A percentile compares a stretch with the other conserved stretches of the same genome.
These are phyloP conservation scores for Sphaceloma murrayae DNA, from an alignment of 2,329 filamentous ascomycete genomes.

Conservation along the genomic window DNA sequence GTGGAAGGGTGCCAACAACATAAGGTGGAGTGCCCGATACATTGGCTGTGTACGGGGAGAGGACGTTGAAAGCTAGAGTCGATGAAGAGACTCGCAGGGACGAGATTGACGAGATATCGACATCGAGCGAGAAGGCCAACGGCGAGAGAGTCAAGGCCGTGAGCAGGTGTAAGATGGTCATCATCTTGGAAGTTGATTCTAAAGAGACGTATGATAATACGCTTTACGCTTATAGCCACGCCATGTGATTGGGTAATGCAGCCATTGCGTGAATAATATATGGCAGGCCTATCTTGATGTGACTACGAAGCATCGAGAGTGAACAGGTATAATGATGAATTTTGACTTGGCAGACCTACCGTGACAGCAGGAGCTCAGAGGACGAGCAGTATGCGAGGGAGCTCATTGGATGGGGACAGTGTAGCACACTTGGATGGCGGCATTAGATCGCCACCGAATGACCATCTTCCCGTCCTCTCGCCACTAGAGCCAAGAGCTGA, in stretches of 20 bases:
- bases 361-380: background rate
- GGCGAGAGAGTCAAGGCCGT: background rate
- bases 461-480: background rate
- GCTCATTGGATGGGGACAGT: conserved; percentile 4
- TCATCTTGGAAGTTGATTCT: too few species aligned
- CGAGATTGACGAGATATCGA: background rate
- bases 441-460: conserved; percentile 5
- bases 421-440: conserved; percentile 4
- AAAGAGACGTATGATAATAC: background rate
- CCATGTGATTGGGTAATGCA: too few species aligned
- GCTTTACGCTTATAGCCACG: too few species aligned
- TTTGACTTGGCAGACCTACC: conserved; percentile 11
- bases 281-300: too few species aligned
- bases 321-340: too few species aligned
- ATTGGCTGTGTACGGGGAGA: conserved; percentile 1
- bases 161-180: background rate
- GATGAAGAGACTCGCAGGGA: conserved; percentile 2
- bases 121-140: background rate
- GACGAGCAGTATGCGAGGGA: background rate
- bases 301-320: too few species aligned
- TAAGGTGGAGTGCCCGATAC: conserved; percentile 1
- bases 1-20: conserved; percentile 26
- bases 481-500: background rate
- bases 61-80: conserved; percentile 4
- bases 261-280: too few species aligned